Evolutionary conservation across 495 filamentous ascomycete genomes (phyloP), one percentile per base, ranked within the genome.

Genomic region (Hypoxylon subgilvum): DNA sequence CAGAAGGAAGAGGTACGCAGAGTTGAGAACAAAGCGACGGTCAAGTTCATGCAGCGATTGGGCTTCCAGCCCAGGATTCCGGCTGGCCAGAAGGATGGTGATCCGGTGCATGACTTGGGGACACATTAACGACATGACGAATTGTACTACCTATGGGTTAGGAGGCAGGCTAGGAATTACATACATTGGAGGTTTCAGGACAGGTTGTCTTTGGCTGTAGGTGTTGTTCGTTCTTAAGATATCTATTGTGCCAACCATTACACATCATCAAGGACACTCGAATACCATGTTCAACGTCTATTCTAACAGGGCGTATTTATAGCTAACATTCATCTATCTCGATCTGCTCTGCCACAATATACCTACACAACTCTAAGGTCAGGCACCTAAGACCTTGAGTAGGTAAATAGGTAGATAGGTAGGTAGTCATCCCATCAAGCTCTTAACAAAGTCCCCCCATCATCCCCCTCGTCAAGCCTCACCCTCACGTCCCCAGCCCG

Each of bases 31-130:
- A 65, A 47, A 2, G 53, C 66, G 0, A 65, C 45, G 4, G 61
- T 71, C 3, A 68, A 61, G 40, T 51, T 75, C 9, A 43, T 76
- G 64, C 65, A 72, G 64, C 71, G 59, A 43, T 47, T 77, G 25
- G 69, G 70, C 5, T 35, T 71, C 4, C 52, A 21, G 7, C 60
- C 68, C 2, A 57, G 47, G 22, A 68, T 64, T 16, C 72, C 69
- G 6, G 50, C 38, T 10, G 61, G 65, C 1, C 54, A 57, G 22
- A 65, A 39, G 30, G 42, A 64, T 31, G 43, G 41, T 2, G 58
- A 59, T 6, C 9, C 38, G 12, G 32, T 3, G 14, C 4, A 22
- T 14, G 30, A 21, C 17, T 39, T 36, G 13, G 54, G 18, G n/a
- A 21, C 23, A 14, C 36, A 54, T 54, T 46, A 22, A 56, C 21